phyloP scores from a whole-genome alignment of 108 stramenopile genomes.

The Cyclostephanos tholiformis region DNA sequence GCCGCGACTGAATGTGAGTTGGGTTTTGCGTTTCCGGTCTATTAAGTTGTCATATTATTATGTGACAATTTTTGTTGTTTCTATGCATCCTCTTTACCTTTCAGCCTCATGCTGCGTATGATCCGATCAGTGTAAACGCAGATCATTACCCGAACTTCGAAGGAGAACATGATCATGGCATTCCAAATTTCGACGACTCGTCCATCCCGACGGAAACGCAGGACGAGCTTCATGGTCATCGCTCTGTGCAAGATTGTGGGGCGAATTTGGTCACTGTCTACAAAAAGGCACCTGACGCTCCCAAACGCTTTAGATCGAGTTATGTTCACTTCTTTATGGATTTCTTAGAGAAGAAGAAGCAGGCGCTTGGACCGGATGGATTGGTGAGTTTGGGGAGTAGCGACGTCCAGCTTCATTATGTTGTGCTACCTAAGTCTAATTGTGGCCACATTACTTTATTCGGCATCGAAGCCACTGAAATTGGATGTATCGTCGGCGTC shows the following conservation, averaged over 20 bases:
- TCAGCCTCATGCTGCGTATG: neutral
- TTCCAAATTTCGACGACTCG: slow-evolving; percentile 3
- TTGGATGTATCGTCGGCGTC: slow-evolving; percentile 23
- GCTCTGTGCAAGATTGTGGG: neutral
- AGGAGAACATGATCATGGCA: slow-evolving; percentile 2
- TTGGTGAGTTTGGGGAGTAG: slow-evolving; percentile 15
- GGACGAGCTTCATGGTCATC: neutral
- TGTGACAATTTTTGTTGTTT: neutral
- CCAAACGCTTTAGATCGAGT: slow-evolving; percentile 55
- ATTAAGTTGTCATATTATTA: neutral
- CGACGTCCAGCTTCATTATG: neutral
- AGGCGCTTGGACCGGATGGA: slow-evolving; percentile 31
- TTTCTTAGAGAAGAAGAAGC: slow-evolving; percentile 33
- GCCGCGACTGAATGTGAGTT: neutral
- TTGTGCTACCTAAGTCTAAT: slow-evolving; percentile 8
- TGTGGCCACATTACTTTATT: neutral
- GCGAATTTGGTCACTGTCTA: slow-evolving; percentile 23
- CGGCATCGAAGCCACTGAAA: slow-evolving; percentile 11
- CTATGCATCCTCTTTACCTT: neutral
- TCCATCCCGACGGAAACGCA: slow-evolving; percentile 2
- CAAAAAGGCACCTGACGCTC: slow-evolving; percentile 56
- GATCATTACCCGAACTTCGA: slow-evolving; percentile 3
- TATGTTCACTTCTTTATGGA: slow-evolving; percentile 61
- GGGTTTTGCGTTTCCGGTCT: neutral
- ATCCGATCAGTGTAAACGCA: neutral